A percentile compares a stretch with the other conserved stretches of the same genome.
phyloP scores from a whole-genome alignment of 2,329 filamentous ascomycete genomes.

The Beauveria caledonica region DNA sequence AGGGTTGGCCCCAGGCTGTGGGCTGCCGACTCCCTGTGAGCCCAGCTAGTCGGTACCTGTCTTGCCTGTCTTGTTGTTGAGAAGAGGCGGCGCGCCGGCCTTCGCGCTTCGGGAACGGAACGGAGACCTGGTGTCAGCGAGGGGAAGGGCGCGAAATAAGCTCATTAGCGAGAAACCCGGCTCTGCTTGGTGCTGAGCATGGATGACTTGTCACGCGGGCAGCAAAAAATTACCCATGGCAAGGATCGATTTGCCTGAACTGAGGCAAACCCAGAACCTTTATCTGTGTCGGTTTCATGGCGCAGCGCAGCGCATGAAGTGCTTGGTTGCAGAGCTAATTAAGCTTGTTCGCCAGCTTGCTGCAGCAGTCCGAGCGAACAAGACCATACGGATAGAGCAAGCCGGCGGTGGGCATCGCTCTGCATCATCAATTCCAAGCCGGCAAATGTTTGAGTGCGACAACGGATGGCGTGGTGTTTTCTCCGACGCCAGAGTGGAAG shows the following conservation, averaged over 20 bases:
- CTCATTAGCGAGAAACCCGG: conserved; percentile 7
- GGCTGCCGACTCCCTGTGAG: not conserved
- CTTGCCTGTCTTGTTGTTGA: no score
- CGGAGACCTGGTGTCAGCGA: not conserved
- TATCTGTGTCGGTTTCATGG: not conserved
- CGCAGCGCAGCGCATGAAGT: not conserved
- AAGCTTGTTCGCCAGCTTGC: not conserved
- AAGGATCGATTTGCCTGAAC: conserved; percentile 2
- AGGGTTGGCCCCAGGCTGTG: not conserved
- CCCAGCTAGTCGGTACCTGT: not conserved
- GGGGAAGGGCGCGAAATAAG: conserved; percentile 1
- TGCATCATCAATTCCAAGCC: not conserved
- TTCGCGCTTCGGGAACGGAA: conserved; percentile 5
- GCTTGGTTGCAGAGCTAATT: not conserved
- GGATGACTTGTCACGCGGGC: conserved; percentile 5
- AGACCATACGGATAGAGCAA: not conserved
- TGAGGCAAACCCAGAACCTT: not conserved
- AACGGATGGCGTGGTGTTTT: not conserved
- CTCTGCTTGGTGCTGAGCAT: conserved; percentile 1
- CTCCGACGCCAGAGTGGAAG: conserved; percentile 2
- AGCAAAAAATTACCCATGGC: not conserved
- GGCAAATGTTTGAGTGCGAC: conserved; percentile 1
- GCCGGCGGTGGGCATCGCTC: not conserved
- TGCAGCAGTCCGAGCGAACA: not conserved
- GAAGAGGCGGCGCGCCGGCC: not conserved